phyloP scores from a whole-genome alignment of 2,329 filamentous ascomycete genomes.

The Iodosphaeria phyllophila region DNA sequence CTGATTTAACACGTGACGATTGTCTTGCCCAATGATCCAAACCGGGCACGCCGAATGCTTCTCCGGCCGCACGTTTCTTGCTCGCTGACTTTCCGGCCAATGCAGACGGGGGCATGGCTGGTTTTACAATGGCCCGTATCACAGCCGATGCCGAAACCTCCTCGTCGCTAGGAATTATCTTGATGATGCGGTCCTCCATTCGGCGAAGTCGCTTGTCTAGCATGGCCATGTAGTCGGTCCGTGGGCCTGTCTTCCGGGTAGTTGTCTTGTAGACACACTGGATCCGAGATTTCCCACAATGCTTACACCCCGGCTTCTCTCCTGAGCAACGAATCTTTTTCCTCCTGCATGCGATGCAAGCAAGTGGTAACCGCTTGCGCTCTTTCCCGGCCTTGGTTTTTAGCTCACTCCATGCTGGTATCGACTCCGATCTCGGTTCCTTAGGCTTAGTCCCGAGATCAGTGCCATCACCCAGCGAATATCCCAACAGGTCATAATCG shows the following conservation, averaged over 20 bases:
- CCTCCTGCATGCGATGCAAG: constrained; percentile 78
- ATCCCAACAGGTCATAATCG: constrained; percentile 35
- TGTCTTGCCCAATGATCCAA: constrained; percentile 63
- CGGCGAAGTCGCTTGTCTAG: constrained; percentile 85
- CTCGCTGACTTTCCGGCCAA: constrained; percentile 29
- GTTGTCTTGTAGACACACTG: constrained; percentile 97
- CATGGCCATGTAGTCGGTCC: constrained; percentile 99
- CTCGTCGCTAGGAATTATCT: constrained; percentile 78
- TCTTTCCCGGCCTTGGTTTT: constrained; percentile 93
- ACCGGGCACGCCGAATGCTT: constrained; percentile 72
- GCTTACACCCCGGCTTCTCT: constrained; percentile 94
- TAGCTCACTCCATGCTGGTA: constrained; percentile 60
- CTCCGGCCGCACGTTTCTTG: constrained; percentile 72
- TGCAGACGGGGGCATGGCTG: constrained; percentile 41
- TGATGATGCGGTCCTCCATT: constrained; percentile 97
- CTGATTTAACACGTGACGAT: constrained; percentile 28
- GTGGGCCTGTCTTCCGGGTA: constrained; percentile 76
- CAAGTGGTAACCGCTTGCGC: constrained; percentile 75
- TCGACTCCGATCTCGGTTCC: constrained; percentile 37
- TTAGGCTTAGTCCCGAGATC: constrained; percentile 33
- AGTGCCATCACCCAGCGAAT: constrained; percentile 28
- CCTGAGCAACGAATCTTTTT: constrained; percentile 98
- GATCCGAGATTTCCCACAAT: constrained; percentile 79
- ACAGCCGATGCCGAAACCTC: constrained; percentile 47
- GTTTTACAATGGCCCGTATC: constrained; percentile 69